Evolutionary conservation across 768 basidiomycete genomes (phyloP), one percentile per base, ranked within the genome.

Genomic region (Mycena maculata): DNA sequence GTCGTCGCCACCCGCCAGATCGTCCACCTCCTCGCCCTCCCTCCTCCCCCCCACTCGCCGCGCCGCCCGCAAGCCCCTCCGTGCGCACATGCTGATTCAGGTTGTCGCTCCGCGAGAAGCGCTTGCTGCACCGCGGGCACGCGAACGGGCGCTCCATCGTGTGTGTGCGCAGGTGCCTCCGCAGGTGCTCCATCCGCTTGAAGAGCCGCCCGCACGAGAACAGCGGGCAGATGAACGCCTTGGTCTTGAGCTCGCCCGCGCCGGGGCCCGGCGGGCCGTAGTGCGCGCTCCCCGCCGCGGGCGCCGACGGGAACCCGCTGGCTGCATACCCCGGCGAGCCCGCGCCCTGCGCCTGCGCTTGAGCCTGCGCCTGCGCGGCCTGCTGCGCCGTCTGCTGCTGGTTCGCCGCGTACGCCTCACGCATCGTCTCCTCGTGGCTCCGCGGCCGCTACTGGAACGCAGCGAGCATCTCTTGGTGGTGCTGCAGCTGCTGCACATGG

Each of bases 151-250:
- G 83, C 77, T 96, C 95, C 87, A 93, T 87, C 28, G 94, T 96
- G 75, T 97, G 95, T 11, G 94, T 95, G 64, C 94, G 86, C 31
- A 95, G 79, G 77, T 97, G 95, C 47, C 95, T 81, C 79, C 93
- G 93, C 71, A 96, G 85, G 75, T 97, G 95, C 75, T 97, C 95
- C 87, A 92, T 90, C 13, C 95, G 88, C 84, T 95, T 96, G 87
- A 96, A 97, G 71, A 92, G 80, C 68, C 92, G 83, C 4, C 92
- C 89, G 74, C 95, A 98, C 16, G 92, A 92, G 76, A 87, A 90
- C 2, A 95, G 84, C 22, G 94, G 94, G 78, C 95, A 97, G 53
- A 90, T 86, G 74, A 90, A 96, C 4, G 88, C 89, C 74, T 90
- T 90, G 33, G 84, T 83, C 71, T 84, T 86, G 36, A 82, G 77